These are phyloP conservation scores for Saccharomyces hybrid DNA, from an alignment of 1,139 yeast genomes.

Conservation along the genomic window DNA sequence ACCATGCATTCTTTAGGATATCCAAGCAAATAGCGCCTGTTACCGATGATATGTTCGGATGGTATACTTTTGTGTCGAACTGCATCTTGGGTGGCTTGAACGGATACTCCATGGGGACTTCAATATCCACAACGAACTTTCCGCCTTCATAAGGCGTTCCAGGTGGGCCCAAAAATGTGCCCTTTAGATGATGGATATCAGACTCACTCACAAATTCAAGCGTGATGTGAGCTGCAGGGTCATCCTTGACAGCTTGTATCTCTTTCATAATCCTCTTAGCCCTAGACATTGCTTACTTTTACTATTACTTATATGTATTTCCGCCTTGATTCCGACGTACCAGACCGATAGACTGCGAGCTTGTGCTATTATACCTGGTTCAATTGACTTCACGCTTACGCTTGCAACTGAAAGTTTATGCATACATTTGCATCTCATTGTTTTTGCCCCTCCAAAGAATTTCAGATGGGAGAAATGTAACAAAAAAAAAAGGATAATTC, in stretches of 20 bases:
- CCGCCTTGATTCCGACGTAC: neutral
- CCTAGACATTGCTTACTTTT: slow-evolving; percentile 53
- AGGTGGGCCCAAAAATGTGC: slow-evolving; percentile 88
- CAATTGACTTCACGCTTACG: neutral
- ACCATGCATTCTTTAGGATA: slow-evolving; percentile 88
- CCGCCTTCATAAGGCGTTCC: slow-evolving; percentile 96
- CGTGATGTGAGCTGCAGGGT: slow-evolving; percentile 67
- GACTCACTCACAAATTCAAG: slow-evolving; percentile 63
- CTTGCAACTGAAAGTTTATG: neutral
- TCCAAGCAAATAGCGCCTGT: slow-evolving; percentile 98
- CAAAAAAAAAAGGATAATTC: neutral
- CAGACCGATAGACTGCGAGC: neutral
- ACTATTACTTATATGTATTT: neutral
- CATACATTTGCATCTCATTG: neutral
- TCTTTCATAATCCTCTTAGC: slow-evolving; percentile 83
- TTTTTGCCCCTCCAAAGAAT: slow-evolving; percentile 1
- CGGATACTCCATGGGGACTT: slow-evolving; percentile 80
- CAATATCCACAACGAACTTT: slow-evolving; percentile 73
- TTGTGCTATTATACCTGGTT: neutral
- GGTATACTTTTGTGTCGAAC: slow-evolving; percentile 84
- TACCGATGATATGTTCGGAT: slow-evolving; percentile 94
- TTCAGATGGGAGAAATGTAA: neutral
- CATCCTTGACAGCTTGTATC: slow-evolving; percentile 80
- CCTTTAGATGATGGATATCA: slow-evolving; percentile 80
- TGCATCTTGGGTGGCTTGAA: slow-evolving; percentile 95